phyloP scores from a whole-genome alignment of 2,329 filamentous ascomycete genomes.

The Curvularia lunata region DNA sequence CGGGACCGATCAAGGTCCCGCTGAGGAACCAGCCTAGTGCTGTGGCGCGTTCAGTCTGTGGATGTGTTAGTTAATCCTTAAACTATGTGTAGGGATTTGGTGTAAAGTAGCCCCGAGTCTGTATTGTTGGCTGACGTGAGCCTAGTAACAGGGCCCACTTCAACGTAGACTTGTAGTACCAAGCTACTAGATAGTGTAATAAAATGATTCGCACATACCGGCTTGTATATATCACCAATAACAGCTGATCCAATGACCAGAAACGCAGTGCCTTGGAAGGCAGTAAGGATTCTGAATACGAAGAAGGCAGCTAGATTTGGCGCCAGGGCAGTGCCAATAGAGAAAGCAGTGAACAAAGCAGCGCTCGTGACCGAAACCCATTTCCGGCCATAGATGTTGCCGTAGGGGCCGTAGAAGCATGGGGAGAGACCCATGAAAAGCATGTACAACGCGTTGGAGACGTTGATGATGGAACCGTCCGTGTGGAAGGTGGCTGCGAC shows the following conservation, averaged over 20 bases:
- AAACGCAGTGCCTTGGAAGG: constrained; percentile 77
- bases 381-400: constrained; percentile 55
- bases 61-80: constrained; percentile 53
- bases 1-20: constrained; percentile 73
- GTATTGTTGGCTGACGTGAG: background rate
- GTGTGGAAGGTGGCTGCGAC: constrained; percentile 70
- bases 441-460: constrained; percentile 78
- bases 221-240: constrained; percentile 64
- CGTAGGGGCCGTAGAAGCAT: constrained; percentile 74
- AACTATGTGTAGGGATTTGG: constrained; percentile 8
- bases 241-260: constrained; percentile 73
- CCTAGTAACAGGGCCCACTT: background rate
- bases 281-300: constrained; percentile 75
- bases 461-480: constrained; percentile 72
- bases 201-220: constrained; percentile 30
- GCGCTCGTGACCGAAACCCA: constrained; percentile 66
- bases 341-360: constrained; percentile 70
- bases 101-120: constrained; percentile 5
- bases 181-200: background rate
- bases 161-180: background rate
- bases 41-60: constrained; percentile 69
- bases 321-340: constrained; percentile 73
- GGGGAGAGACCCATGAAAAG: constrained; percentile 70
- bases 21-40: constrained; percentile 76
- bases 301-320: constrained; percentile 75